Base-by-base conservation (phyloP, 306 rosid species). In the Mimosa bimucronata region DNA sequence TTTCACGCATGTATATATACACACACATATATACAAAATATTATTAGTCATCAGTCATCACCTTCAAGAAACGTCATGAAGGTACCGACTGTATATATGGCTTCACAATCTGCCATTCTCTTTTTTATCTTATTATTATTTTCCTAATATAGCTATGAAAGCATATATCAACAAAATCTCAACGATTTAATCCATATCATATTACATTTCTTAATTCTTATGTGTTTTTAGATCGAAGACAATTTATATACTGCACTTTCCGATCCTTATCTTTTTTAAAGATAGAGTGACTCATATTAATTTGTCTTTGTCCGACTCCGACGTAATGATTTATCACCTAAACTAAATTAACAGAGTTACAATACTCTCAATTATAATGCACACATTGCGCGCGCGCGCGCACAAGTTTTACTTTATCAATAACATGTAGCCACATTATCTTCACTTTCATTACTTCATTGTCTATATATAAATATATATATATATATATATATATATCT, bases 41-140 rank as follows among this genome's bases (percentile, higher is more conserved):
- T 26, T 78, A 52, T 15, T 86, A 62, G 81, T 72, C 90, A 84
- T 79, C 83, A 66, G n/a, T n/a, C 44, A 11, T 40, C n/a, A 1
- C 68, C 73, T 79, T 85, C 77, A 84, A 88, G 82, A 72, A 79
- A 34, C 81, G 53, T 80, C 75, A 81, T 80, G 85, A 87, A 86
- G 53, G 48, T 44, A 12, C 48, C 12, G 12, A 12, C 48, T 11
- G n/a, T n/a, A n/a, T n/a, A 2, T 12, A 12, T 11, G 16, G 48
- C 12, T 44, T 44, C 48, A 44, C 48, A 44, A 44, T 44, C 55
- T 15, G 64, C 64, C 64, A 23, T 57, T 57, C 30, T 57, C 64
- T 57, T 57, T 21, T 9, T 57, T 23, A 52, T 52, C 6, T 52
- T 18, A 48, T 48, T 48, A 48, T 1, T 45, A n/a, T 57, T 57